Evolutionary conservation across 2,329 filamentous ascomycete species (phyloP).

Genomic region (Camillea tinctor): DNA sequence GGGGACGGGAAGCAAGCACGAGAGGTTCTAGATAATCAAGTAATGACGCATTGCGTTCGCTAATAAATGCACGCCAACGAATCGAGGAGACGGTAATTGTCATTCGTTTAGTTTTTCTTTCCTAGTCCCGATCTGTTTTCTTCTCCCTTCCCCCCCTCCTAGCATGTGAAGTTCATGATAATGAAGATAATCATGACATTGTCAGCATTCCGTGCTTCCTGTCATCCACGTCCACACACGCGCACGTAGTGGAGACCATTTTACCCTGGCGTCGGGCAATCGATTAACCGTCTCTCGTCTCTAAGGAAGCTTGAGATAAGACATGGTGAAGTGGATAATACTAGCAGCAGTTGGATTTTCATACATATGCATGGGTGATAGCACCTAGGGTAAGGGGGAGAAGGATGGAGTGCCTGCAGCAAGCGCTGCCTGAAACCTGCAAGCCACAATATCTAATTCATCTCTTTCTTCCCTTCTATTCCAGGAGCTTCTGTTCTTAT

Average conservation of each 20-base stretch:
- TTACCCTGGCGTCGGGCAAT: neutral
- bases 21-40: neutral
- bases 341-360: neutral
- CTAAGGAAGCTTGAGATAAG: neutral
- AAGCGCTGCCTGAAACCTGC: too few species aligned
- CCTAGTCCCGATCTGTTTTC: neutral
- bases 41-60: neutral
- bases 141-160: conserved; percentile 6
- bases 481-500: too few species aligned
- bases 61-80: neutral
- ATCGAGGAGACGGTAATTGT: neutral
- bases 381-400: neutral
- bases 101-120: too few species aligned
- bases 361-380: neutral
- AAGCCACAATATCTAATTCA: too few species aligned
- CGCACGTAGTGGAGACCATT: neutral
- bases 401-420: too few species aligned
- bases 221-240: too few species aligned
- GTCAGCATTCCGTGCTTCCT: neutral
- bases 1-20: neutral
- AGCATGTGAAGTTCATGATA: conserved; percentile 21
- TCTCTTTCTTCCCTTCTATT: too few species aligned
- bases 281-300: neutral
- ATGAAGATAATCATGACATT: neutral
- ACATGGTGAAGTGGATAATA: too few species aligned